phyloP scores from a whole-genome alignment of 306 rosid genomes.

The Dicorynia guianensis region DNA sequence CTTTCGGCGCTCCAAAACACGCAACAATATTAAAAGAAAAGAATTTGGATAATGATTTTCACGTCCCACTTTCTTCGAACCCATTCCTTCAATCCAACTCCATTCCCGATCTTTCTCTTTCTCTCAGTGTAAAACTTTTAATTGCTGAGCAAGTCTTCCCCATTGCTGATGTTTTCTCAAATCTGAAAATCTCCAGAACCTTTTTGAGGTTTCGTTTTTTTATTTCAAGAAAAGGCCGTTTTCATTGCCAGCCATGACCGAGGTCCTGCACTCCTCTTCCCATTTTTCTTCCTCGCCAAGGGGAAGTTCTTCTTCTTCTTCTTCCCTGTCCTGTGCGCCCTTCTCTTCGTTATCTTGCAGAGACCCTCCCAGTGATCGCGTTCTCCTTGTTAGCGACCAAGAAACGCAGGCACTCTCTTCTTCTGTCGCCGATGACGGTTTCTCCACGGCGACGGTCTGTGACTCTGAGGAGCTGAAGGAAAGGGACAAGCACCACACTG shows the following conservation, averaged over 20 bases:
- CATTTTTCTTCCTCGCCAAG: slow-evolving; percentile 57
- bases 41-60: slow-evolving; percentile 55
- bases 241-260: slow-evolving; percentile 84
- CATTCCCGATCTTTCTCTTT: slow-evolving; percentile 13
- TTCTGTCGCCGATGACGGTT: slow-evolving; percentile 41
- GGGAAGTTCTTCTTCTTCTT: slow-evolving; percentile 45
- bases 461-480: slow-evolving; percentile 40
- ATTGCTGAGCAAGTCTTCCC: slow-evolving; percentile 22
- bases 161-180: slow-evolving; percentile 1
- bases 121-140: slow-evolving; percentile 25
- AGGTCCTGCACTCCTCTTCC: slow-evolving; percentile 69
- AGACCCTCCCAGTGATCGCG: slow-evolving; percentile 28
- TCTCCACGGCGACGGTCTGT: slow-evolving; percentile 36
- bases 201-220: slow-evolving; percentile 19
- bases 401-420: slow-evolving; percentile 27
- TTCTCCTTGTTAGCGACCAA: slow-evolving; percentile 25
- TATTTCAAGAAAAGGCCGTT: slow-evolving; percentile 45
- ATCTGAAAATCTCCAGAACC: background rate
- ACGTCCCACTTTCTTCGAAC: slow-evolving; percentile 56
- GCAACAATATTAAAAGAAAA: background rate
- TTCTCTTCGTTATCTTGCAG: slow-evolving; percentile 32
- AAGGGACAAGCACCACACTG: slow-evolving; percentile 36
- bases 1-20: slow-evolving; percentile 45
- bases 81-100: slow-evolving; percentile 50
- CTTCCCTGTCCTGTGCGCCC: slow-evolving; percentile 33